Base-by-base conservation (phyloP, 768 basidiomycete species). In the Kwoniella newhampshirensis region DNA sequence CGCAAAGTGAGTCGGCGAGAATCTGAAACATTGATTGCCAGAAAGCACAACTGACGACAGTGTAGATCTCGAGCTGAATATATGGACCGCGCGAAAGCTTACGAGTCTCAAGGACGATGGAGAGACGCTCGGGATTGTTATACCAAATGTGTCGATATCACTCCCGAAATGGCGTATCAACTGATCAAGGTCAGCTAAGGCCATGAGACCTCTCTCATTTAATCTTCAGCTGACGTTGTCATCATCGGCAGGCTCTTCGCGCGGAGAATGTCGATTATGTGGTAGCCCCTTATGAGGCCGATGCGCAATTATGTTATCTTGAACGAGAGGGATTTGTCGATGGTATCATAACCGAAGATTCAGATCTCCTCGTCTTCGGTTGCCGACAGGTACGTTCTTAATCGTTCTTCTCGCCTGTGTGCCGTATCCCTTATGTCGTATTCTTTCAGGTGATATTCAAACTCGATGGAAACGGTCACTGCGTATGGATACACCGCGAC, bases 201-300 rank as follows among this genome's bases (percentile, higher is more conserved):
- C n/a, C n/a, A n/a, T n/a, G n/a, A n/a, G n/a, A n/a, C n/a, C n/a
- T n/a, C n/a, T n/a, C n/a, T n/a, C n/a, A n/a, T n/a, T n/a, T n/a
- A n/a, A n/a, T n/a, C n/a, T n/a, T n/a, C 11, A 48, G 41, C 44
- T 55, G n/a, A 59, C n/a, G 15, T 15, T 32, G 2, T 36, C 47
- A 56, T 21, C 17, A 18, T 40, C n/a, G 4, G 9, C 63, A 98
- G 93, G 93, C 89, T 11, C 80, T 99, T 28, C 82, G 82, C 45
- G 88, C 87, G 11, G 93, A 96, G 70, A 77, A 79, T 17, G 83
- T 98, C 7, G 74, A 82, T 18, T 96, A 94, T 71, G 80, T 98
- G 36, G 96, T 98, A 17, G 94, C 96, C 3, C 96, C 96, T 0
- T 99, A 98, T 75, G 96, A 99, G 80, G 96, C 96, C 0, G 96